Percentiles rank a stretch among this genome's conserved stretches.
These are phyloP conservation scores for Ganoderma lingzhi DNA, from an alignment of 1,284 basidiomycete genomes.

Conservation along the genomic window DNA sequence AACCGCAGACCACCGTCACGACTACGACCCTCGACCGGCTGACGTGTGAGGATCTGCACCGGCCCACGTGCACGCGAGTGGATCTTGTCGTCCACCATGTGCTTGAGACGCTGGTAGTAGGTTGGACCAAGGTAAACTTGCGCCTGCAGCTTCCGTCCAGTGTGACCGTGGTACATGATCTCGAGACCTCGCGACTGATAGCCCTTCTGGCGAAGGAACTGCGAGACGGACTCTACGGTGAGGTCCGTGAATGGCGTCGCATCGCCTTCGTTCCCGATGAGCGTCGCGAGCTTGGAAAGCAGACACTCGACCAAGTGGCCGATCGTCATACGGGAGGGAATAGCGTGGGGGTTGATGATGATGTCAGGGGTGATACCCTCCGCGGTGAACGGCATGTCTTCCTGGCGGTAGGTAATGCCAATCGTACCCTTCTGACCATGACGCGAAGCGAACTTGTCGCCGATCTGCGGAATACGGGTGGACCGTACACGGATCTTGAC, in stretches of 20 bases:
- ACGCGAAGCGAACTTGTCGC: slow-evolving; percentile 99
- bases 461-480: slow-evolving; percentile 95
- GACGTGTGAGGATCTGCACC: slow-evolving; percentile 96
- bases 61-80: slow-evolving; percentile 98
- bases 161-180: slow-evolving; percentile 99
- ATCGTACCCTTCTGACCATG: slow-evolving; percentile 99
- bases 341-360: slow-evolving; percentile 99
- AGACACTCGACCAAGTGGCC: slow-evolving; percentile 99
- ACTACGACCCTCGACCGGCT: slow-evolving; percentile 99
- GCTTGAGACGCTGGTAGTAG: slow-evolving; percentile 99
- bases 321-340: slow-evolving; percentile 99
- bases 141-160: slow-evolving; percentile 95
- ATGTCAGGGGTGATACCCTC: slow-evolving; percentile 97
- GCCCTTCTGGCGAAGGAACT: slow-evolving; percentile 82
- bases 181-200: slow-evolving; percentile 98
- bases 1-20: slow-evolving; percentile 99
- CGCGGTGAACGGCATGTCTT: slow-evolving; percentile 99
- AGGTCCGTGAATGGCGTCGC: slow-evolving; percentile 99
- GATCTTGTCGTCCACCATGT: slow-evolving; percentile 99
- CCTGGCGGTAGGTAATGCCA: slow-evolving; percentile 98
- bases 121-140: slow-evolving; percentile 99
- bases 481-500: slow-evolving; percentile 98
- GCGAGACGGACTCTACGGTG: slow-evolving; percentile 95
- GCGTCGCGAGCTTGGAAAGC: slow-evolving; percentile 94
- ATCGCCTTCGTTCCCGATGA: slow-evolving; percentile 97